Evolutionary conservation across 2,329 filamentous ascomycete species (phyloP), one percentile per base, ranked within the genome.

Genomic region (Pestalotiopsis sp.): DNA sequence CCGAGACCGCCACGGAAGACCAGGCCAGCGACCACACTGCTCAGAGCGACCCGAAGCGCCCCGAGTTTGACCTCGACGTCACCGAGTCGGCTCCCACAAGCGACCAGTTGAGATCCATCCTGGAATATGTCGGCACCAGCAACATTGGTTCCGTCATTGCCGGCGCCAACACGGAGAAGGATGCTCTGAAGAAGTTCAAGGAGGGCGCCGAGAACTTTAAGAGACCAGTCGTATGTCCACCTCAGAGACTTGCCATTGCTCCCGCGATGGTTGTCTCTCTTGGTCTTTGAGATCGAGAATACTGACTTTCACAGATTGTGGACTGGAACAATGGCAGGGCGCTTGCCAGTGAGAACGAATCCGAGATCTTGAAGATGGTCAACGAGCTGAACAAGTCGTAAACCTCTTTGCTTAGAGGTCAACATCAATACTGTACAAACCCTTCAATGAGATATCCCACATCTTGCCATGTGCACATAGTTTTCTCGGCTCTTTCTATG

Each of bases 251-350:
- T 2, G 25, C 67, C 20, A 66, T 68, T 38, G 45, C 17, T 52
- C 4, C 45, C 45, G n/a, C 20, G 45, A 23, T 45, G 12, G 41
- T 52, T 71, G 55, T 13, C 13, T 12, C 20, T 65, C 69, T 59
- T 49, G 38, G 66, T 67, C 7, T 31, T 59, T 2, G 52, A 65
- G 13, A 23, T 68, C 5, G 31, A 13, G 12, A 11, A 71, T 66
- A 68, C 77, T 78, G 75, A 79, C 71, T 71, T 17, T 25, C 45
- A 36, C 71, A 86, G 87, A 82, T 92, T 69, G 95, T 98, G 65
- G 95, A 98, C 79, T 98, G 96, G 96, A 93, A 92, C 78, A 95
- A 95, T 79, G 96, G 95, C 72, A 92, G 90, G 79, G 95, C 91
- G 61, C 85, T 92, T 82, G 84, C 89, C 31, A 93, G 93, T 23